Base-by-base conservation (phyloP, 768 basidiomycete genomes). In the Auriscalpium orientale region DNA sequence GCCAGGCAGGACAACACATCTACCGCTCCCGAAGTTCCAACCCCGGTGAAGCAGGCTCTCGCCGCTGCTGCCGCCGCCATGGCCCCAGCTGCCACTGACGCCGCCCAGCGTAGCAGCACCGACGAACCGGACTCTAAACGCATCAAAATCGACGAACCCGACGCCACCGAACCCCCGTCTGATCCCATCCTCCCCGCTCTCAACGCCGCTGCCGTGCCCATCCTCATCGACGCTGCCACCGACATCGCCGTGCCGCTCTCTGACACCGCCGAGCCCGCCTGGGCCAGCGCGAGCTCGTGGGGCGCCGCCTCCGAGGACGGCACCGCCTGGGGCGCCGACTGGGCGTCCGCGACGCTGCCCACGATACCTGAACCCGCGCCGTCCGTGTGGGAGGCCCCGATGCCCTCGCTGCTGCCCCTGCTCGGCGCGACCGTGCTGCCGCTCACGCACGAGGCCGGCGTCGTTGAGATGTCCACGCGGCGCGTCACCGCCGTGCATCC, bases 401-500 rank as follows among this genome's bases (percentile, higher is more conserved):
- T 38, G 28, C 47, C 40, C n/a, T 57, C 57, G n/a, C 66, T 83
- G 38, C 54, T 72, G 44, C 61, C 70, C 5, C 63, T 81, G 44
- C 67, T 89, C 6, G 87, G 85, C 0, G 80, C 81, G 3, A 80
- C 78, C 12, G 66, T 69, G 7, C 68, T 89, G 37, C 81, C 85
- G 0, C 62, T 78, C 52, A 86, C 87, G 0, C 86, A 89, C 62
- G 76, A 74, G 6, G 74, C 83, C 1, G 85, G 84, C 9, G 68
- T 87, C 49, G 80, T 87, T 52, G 88, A 90, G 68, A 76, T 72
- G 36, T 84, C 84, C 1, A 78, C 83, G 54, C 76, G 88, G 11
- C 75, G 78, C 35, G 71, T 90, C 65, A 73, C 75, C 54, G 68
- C 75, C 10, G 66, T 84, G 58, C 61, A 70, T 1, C 67, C 71